Evolutionary conservation across 805 yeast species (phyloP), one percentile per base, ranked within the genome.

Genomic region (Maudiozyma pseudohumilis): DNA sequence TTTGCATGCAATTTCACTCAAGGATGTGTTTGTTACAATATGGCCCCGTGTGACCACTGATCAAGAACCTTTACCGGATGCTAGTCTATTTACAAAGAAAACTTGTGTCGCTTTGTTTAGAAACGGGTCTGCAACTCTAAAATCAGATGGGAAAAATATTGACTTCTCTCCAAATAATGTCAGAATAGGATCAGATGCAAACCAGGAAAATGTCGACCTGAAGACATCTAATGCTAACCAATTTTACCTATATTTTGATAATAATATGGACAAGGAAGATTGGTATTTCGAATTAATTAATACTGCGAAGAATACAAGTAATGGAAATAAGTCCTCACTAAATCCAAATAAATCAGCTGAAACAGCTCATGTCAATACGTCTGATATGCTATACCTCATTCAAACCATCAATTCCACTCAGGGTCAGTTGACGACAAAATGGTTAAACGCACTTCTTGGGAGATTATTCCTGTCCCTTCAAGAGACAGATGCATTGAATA

Each of bases 371-470:
- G 79, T 77, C 49, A 70, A 70, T 27, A 83, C 94, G 0, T 64
- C 69, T 3, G 84, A 86, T 51, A 74, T 82, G 68, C 69, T 85
- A 38, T 74, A 72, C 34, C 63, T 92, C 44, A 82, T 86, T 37
- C 87, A 81, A 46, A 72, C 80, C 2, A 59, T 88, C 28, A 82
- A 88, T 53, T 78, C 94, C 1, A 74, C 88, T 0, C 94, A 84
- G 48, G 86, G 85, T 2, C 92, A 86, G 50, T 59, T 81, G 21
- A 80, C 84, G 17, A 77, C 94, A 0, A 77, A 83, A 51, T 92
- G 97, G 98, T 58, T 92, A 17, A 92, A 92, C 59, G 96, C 95
- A 0, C 43, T 88, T 2, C 47, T 83, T 11, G 97, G 97, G 0
- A 67, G 98, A 40, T 46, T 89, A 10, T 92, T 88, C 51, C 62